Evolutionary conservation across 192 early-diverging fungal genomes (phyloP).

Genomic region (Anaeromyces robustus): DNA sequence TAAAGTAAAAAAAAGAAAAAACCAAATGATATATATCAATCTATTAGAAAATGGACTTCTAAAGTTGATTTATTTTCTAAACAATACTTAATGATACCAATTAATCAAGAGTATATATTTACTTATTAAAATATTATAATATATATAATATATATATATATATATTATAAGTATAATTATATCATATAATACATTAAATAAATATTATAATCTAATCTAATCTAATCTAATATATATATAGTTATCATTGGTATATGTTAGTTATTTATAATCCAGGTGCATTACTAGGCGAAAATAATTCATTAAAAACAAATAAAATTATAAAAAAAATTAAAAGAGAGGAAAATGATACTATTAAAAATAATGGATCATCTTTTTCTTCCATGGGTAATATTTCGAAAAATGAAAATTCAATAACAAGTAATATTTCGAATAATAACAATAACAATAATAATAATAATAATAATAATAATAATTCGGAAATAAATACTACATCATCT

Average conservation of each 20-base stretch:
- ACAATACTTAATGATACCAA: neutral
- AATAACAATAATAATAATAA: too few relatives aligned
- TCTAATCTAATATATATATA: too few relatives aligned
- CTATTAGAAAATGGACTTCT: neutral
- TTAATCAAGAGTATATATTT: neutral
- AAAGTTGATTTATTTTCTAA: neutral
- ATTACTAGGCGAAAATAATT: neutral
- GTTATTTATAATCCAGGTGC: neutral
- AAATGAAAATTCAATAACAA: too few relatives aligned
- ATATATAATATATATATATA: too few relatives aligned
- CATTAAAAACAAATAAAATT: neutral
- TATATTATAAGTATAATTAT: too few relatives aligned
- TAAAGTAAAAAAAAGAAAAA: neutral
- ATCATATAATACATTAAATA: too few relatives aligned
- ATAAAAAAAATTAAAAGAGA: neutral
- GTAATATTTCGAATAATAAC: too few relatives aligned
- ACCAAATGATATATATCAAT: neutral
- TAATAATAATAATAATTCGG: too few relatives aligned
- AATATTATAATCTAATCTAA: too few relatives aligned
- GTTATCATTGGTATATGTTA: neutral
- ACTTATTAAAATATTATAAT: neutral
- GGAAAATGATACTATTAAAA: neutral
- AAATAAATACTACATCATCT: too few relatives aligned
- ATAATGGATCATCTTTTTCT: too few relatives aligned
- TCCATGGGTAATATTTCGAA: too few relatives aligned